Base-by-base conservation (phyloP, 495 filamentous ascomycete species). In the Penicillium ochrochloron region DNA sequence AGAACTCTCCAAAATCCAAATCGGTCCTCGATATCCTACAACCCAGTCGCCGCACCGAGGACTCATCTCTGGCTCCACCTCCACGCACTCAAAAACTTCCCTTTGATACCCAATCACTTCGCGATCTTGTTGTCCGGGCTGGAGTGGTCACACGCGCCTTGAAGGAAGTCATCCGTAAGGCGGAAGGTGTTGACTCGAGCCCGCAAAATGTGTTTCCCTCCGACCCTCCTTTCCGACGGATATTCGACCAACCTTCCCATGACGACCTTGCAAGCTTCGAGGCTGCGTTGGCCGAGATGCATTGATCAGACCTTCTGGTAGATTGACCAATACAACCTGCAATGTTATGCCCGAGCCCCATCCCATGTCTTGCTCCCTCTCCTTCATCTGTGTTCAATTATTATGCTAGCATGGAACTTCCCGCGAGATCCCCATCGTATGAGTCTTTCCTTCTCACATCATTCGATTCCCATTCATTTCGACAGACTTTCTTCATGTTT, bases 51-150 rank as follows among this genome's bases (percentile, higher is more conserved):
- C 80, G 79, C 19, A 74, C 81, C 3, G 77, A 84, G 10, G 81
- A 85, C 68, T 81, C 84, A 14, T 74, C 76, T 50, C 63, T 82
- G 21, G 69, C 79, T 10, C 75, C 70, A 17, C 12, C 78, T 51
- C 74, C 83, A 19, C 75, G 86, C 12, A 77, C 86, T 48, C 89
- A 90, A 64, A 96, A 96, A 74, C 87, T 97, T 35, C 91, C 92
- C 15, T 97, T 97, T 67, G 93, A 97, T 71, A 97, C 93, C 11
- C 92, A 90, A 35, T 96, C 92, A 61, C 86, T 97, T 23, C 88
- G 89, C 63, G 91, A 94, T 73, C 82, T 97, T 53, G 93, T 97
- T 19, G 88, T 91, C 61, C 89, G 93, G 42, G 93, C 94, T 3
- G 89, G 88, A 34, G 88, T 88, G 14, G 84, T 97, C 25, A 90